Base-by-base conservation (phyloP, 257 asterid genomes). In the Solanum rostratum region DNA sequence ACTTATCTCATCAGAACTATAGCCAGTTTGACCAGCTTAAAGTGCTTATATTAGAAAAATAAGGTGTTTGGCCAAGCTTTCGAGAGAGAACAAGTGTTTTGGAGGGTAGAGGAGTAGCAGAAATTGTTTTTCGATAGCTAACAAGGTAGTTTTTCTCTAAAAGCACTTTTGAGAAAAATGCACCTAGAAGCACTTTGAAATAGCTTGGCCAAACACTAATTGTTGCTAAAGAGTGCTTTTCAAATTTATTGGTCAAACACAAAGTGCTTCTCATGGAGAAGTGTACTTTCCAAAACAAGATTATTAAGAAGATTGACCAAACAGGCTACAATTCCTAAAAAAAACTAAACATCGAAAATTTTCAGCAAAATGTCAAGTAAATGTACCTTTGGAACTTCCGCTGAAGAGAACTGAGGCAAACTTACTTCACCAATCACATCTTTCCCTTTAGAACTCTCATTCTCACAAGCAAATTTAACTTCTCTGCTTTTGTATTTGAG, bases 371-470 rank as follows among this genome's bases (percentile, higher is more conserved):
- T 63, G 11, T 12, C 65, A 63, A 65, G 57, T 24, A 57, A 37
- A 52, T 46, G 43, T 91, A 95, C 99, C 98, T 91, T 89, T n/a
- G 97, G 97, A 90, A 95, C 97, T 70, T 90, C 84, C 80, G 94
- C 97, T 80, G 99, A 84, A 79, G 98, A 94, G 89, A 97, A 97
- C 60, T 92, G 98, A 60, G 97, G 91, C 83, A 97, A 88, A 60
- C 86, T 90, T 82, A 90, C 82, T 84, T 83, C 91, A 50, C 92
- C 96, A 4, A 87, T 79, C 18, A 92, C 91, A 85, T 97, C 95
- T 78, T 86, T 89, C 81, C 91, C 93, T 86, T 83, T 84, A 15
- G 83, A 82, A 90, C 74, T 85, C 84, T 85, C 88, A 85, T 79
- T 92, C 53, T 91, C 92, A 80, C 85, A 85, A 82, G 96, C 91